phyloP scores from a whole-genome alignment of 176 grass and related monocot genomes.

The Urochloa ruziziensis region DNA sequence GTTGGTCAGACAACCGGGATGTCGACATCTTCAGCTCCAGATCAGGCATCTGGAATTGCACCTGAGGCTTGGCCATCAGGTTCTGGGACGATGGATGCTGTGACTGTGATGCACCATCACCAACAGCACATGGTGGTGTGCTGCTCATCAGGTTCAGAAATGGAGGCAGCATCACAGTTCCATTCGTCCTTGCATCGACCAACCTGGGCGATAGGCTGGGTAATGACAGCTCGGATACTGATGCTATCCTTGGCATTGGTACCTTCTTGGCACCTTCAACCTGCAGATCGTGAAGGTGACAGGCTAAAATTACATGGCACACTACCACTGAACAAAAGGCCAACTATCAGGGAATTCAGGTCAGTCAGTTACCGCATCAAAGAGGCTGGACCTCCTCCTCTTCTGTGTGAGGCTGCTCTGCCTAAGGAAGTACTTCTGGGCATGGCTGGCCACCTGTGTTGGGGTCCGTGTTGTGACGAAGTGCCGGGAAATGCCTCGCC shows the following conservation, averaged over 20 bases:
- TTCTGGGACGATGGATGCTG: background rate
- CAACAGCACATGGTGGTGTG: background rate
- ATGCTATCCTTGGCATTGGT: conserved; percentile 13
- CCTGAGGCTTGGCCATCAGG: conserved; percentile 32
- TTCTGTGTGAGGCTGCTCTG: conserved; percentile 61
- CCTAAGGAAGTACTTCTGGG: conserved; percentile 82
- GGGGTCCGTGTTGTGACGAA: conserved; percentile 68
- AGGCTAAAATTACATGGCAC: background rate
- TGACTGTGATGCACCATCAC: background rate
- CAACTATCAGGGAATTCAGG: background rate
- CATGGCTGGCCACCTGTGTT: conserved; percentile 80
- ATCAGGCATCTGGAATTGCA: conserved; percentile 38
- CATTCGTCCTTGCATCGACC: background rate
- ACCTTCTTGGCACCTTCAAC: conserved; percentile 27
- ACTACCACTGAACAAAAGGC: background rate
- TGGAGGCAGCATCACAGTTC: conserved; percentile 8
- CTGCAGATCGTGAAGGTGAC: conserved; percentile 26
- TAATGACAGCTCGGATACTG: conserved; percentile 24
- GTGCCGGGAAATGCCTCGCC: conserved; percentile 65
- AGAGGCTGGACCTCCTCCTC: conserved; percentile 67
- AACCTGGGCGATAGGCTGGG: background rate
- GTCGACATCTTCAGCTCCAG: conserved; percentile 68
- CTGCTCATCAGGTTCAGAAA: conserved; percentile 42
- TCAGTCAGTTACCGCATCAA: conserved; percentile 49
- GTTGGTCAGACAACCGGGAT: conserved; percentile 36